phyloP scores from a whole-genome alignment of 2,329 filamentous ascomycete genomes.

The Tolypocladium endophyticum region DNA sequence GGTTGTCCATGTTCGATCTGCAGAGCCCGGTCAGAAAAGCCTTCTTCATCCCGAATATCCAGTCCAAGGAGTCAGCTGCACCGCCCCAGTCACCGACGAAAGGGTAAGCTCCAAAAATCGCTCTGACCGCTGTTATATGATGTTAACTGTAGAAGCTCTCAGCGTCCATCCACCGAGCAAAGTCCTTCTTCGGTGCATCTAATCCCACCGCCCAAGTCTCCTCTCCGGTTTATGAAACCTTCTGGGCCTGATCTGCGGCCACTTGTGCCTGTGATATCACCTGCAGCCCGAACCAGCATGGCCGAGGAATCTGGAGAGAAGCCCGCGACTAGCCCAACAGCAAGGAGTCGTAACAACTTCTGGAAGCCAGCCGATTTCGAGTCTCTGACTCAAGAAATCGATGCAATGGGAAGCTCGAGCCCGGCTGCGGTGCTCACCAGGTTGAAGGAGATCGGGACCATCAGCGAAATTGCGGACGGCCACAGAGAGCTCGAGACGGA shows the following conservation, averaged over 20 bases:
- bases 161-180: neutral
- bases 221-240: neutral
- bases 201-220: slow-evolving; percentile 7
- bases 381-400: slow-evolving; percentile 1
- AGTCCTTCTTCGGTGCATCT: neutral
- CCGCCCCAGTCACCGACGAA: slow-evolving; percentile 17
- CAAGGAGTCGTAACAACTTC: neutral
- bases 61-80: slow-evolving; percentile 13
- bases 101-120: slow-evolving; percentile 9
- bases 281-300: neutral
- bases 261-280: slow-evolving; percentile 1
- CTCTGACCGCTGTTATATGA: no score
- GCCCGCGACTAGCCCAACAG: neutral
- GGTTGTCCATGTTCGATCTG: neutral
- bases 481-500: slow-evolving; percentile 13
- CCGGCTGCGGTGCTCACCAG: slow-evolving; percentile 6
- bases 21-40: neutral
- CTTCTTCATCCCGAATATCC: neutral
- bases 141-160: slow-evolving; percentile 1
- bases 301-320: neutral
- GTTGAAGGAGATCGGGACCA: slow-evolving; percentile 5
- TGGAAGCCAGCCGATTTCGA: slow-evolving; percentile 1
- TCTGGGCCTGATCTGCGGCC: slow-evolving; percentile 1
- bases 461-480: neutral
- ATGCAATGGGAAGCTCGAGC: slow-evolving; percentile 4